Conservation (phyloP, 2,329 filamentous ascomycete species). For the Hypocreales sp. region DNA sequence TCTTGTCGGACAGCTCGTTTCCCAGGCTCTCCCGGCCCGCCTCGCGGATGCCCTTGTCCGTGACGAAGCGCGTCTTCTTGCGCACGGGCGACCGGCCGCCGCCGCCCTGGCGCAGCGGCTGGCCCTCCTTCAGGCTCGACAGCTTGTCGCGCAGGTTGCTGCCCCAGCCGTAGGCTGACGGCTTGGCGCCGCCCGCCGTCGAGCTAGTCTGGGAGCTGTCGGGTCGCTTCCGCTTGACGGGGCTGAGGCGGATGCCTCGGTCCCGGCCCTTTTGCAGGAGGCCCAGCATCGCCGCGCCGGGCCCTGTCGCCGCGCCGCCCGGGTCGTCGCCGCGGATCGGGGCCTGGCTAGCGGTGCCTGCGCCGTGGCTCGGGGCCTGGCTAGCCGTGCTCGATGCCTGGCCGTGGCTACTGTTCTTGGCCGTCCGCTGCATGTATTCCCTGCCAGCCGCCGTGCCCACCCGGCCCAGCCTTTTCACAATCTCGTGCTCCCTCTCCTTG, state of each 20-base stretch:
- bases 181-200: constrained; percentile 9
- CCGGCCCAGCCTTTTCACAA: constrained; percentile 51
- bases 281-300: too few species aligned
- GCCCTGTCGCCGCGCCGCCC: constrained; percentile 8
- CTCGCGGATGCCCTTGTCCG: constrained; percentile 61
- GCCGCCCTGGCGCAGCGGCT: constrained; percentile 24
- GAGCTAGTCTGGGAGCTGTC: constrained; percentile 26
- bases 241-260: constrained; percentile 37
- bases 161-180: constrained; percentile 38
- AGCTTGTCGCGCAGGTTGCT: constrained; percentile 38
- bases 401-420: not conserved
- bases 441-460: constrained; percentile 50
- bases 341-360: too few species aligned
- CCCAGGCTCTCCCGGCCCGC: constrained; percentile 61
- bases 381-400: too few species aligned
- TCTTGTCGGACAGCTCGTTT: constrained; percentile 22
- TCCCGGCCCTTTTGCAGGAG: constrained; percentile 16
- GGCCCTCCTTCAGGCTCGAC: constrained; percentile 44
- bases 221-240: constrained; percentile 45
- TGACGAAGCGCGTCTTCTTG: constrained; percentile 70
- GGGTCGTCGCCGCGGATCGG: constrained; percentile 3
- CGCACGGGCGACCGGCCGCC: constrained; percentile 28
- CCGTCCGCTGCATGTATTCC: constrained; percentile 48
- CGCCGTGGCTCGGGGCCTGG: too few species aligned
- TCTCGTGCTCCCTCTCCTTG: constrained; percentile 56